phyloP scores from a whole-genome alignment of 805 yeast species.

The Kuraishia capsulata region DNA sequence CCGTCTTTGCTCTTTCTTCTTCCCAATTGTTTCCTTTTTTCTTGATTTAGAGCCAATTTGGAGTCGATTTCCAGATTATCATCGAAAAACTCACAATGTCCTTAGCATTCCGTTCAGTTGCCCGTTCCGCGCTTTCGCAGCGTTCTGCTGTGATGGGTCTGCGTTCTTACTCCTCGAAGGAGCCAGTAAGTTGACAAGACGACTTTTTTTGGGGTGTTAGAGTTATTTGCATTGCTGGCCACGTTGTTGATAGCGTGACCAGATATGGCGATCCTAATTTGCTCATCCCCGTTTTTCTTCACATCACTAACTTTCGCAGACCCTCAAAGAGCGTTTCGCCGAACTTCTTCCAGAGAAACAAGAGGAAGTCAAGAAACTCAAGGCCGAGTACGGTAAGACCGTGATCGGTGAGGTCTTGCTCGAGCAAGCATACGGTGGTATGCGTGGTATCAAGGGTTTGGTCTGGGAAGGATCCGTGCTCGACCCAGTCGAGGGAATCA shows the following conservation, averaged over 20 bases:
- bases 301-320: conserved; percentile 31
- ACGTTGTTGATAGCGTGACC: not conserved
- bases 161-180: conserved; percentile 29
- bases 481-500: conserved; percentile 79
- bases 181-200: too few species aligned
- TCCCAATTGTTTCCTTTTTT: not conserved
- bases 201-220: conserved; percentile 11
- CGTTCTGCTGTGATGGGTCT: conserved; percentile 10
- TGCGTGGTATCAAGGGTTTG: conserved; percentile 79
- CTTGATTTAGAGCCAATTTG: not conserved
- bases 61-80: not conserved
- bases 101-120: conserved; percentile 17
- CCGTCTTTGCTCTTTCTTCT: not conserved
- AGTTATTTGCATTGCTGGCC: not conserved
- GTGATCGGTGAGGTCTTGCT: conserved; percentile 68
- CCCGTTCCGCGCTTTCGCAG: conserved; percentile 16
- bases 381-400: conserved; percentile 83
- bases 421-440: conserved; percentile 86
- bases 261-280: not conserved
- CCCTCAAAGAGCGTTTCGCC: conserved; percentile 91
- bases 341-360: conserved; percentile 86
- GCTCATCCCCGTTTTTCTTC: not conserved
- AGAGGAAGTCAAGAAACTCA: conserved; percentile 84
- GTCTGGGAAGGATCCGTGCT: conserved; percentile 87
- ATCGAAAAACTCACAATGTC: conserved; percentile 1